Conservation (phyloP, 768 basidiomycete genomes). For the Polyporus arcularius region DNA sequence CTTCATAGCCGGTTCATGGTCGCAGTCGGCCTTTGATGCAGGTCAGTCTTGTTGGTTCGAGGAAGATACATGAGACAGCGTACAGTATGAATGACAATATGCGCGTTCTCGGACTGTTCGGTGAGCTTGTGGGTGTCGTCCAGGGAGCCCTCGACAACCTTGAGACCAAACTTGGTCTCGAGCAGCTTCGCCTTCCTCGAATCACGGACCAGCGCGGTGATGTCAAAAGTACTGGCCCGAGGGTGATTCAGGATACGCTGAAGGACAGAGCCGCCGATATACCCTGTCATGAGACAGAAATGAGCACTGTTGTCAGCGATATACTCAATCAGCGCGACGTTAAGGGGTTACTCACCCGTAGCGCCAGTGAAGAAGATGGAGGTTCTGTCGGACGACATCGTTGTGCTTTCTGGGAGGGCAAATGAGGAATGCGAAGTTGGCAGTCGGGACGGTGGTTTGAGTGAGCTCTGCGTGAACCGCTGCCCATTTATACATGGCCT, state of each 20-base stretch:
- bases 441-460: too few species aligned
- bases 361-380: constrained; percentile 46
- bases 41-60: not conserved
- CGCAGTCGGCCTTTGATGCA: constrained; percentile 41
- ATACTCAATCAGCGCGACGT: not conserved
- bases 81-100: constrained; percentile 33
- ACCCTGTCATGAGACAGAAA: constrained; percentile 36
- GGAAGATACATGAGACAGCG: not conserved
- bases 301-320: not conserved
- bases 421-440: too few species aligned
- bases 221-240: not conserved
- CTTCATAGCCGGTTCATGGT: constrained; percentile 44
- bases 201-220: constrained; percentile 9
- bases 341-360: constrained; percentile 35
- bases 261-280: constrained; percentile 59
- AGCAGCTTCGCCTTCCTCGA: constrained; percentile 6
- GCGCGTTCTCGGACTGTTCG: constrained; percentile 41
- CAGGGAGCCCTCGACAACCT: constrained; percentile 17
- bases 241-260: constrained; percentile 44
- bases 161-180: constrained; percentile 22
- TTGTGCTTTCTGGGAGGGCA: too few species aligned
- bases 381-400: constrained; percentile 20
- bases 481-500: too few species aligned
- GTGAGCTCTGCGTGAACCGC: too few species aligned
- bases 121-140: constrained; percentile 40